phyloP scores from a whole-genome alignment of 306 rosid species.

The Prosopis cineraria region DNA sequence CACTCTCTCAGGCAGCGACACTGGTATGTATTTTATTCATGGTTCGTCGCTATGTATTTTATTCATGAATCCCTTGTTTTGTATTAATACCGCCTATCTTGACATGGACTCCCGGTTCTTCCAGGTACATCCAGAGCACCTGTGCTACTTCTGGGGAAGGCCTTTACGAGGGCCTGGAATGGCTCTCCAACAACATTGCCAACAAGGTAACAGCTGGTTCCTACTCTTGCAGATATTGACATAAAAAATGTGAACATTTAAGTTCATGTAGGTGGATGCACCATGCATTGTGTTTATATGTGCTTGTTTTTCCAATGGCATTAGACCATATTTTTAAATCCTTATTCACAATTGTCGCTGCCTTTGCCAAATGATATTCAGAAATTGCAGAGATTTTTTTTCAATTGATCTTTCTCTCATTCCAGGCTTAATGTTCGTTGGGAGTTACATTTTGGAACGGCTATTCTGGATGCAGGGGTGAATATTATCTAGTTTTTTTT shows the following conservation, averaged over 20 bases:
- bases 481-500: constrained; percentile 64
- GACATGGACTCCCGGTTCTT: neutral
- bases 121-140: constrained; percentile 93
- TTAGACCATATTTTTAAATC: neutral
- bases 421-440: constrained; percentile 56
- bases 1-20: constrained; percentile 92
- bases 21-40: constrained; percentile 49
- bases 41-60: constrained; percentile 31
- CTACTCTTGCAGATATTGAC: neutral
- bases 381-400: neutral
- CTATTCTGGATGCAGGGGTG: constrained; percentile 84
- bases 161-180: constrained; percentile 84
- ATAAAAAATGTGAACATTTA: neutral
- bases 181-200: constrained; percentile 93
- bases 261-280: neutral
- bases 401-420: neutral
- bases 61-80: neutral
- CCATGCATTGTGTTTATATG: neutral
- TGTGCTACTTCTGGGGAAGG: constrained; percentile 94
- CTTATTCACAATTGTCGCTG: neutral
- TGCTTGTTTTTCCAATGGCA: neutral
- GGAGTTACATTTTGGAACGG: constrained; percentile 46
- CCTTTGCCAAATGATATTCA: neutral
- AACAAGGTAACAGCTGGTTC: constrained; percentile 56
- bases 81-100: neutral